Evolutionary conservation across 345 rosid species (phyloP), one percentile per base, ranked within the genome.

Genomic region (Lagerstroemia speciosa): DNA sequence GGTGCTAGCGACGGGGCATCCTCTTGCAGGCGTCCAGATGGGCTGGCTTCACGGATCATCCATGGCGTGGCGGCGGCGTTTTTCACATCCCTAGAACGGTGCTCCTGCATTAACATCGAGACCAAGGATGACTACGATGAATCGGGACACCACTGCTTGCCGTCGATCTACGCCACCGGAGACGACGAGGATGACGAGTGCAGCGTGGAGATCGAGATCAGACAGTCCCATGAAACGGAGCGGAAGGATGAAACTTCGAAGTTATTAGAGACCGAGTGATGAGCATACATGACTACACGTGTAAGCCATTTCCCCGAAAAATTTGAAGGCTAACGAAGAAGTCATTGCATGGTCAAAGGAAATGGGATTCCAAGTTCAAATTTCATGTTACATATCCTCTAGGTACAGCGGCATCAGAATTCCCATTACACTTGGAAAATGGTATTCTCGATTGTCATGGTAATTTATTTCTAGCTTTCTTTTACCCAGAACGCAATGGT

Each of bases 1-100:
- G 8, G 37, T 53, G 17, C 15, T 16, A 17, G 31, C 37, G 24
- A 29, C 14, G 50, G 75, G 50, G 72, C 22, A 50, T 34, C 65
- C 1, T 55, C 84, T 11, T 46, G 72, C 67, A 67, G 53, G 69
- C 77, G 62, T 73, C 68, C 80, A 0, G 78, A 82, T 34, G 78
- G 78, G 60, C 68, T 64, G 34, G 80, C 62, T 34, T 52, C 73
- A 22, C 29, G 82, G 79, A 76, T 84, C 71, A 33, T 66, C 60
- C 50, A 74, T 27, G 79, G 83, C 9, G 74, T 79, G 33, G 80
- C 79, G 10, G 32, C 78, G 2, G 76, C 75, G 32, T 85, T 85
- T 38, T 85, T 85, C 81, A 66, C 67, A 16, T 78, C 87, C 37
- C 72, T 85, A 11, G 74, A 73, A 36, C 53, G 73, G 24, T 85